Evolutionary conservation across 1,284 basidiomycete genomes (phyloP).

Genomic region (Taiwanofungus camphoratus): DNA sequence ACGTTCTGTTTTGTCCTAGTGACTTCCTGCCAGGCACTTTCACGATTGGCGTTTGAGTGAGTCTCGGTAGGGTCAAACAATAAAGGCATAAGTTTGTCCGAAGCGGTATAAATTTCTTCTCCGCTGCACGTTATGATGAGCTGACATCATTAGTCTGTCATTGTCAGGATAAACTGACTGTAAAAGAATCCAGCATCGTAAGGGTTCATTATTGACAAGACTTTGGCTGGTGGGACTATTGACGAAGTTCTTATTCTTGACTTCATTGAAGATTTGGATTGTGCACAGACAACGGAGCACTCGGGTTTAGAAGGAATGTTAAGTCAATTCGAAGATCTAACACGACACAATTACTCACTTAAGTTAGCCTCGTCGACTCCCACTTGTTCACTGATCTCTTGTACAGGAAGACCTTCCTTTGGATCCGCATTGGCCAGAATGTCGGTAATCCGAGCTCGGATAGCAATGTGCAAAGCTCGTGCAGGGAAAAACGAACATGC

Average conservation of each 20-base stretch:
- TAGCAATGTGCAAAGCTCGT: constrained; percentile 13
- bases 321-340: not conserved
- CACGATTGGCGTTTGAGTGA: not conserved
- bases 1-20: constrained; percentile 1
- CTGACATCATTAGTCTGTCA: not conserved
- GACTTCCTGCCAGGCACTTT: constrained; percentile 9
- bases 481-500: constrained; percentile 6
- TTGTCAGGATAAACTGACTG: constrained; percentile 2
- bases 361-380: constrained; percentile 11
- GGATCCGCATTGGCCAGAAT: constrained; percentile 10
- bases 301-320: constrained; percentile 2
- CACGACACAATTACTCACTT: constrained; percentile 1
- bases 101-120: constrained; percentile 8
- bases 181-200: constrained; percentile 1
- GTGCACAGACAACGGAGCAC: constrained; percentile 10
- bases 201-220: constrained; percentile 5
- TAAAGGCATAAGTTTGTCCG: constrained; percentile 8
- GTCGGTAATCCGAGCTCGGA: constrained; percentile 11
- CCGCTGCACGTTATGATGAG: not conserved
- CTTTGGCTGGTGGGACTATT: constrained; percentile 9
- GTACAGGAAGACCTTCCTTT: constrained; percentile 5
- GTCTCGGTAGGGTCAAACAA: constrained; percentile 10
- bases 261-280: constrained; percentile 10
- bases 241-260: constrained; percentile 5
- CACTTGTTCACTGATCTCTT: constrained; percentile 4